These are phyloP conservation scores for Clonostachys sp. DNA, from an alignment of 2,329 filamentous ascomycete species.

Conservation along the genomic window DNA sequence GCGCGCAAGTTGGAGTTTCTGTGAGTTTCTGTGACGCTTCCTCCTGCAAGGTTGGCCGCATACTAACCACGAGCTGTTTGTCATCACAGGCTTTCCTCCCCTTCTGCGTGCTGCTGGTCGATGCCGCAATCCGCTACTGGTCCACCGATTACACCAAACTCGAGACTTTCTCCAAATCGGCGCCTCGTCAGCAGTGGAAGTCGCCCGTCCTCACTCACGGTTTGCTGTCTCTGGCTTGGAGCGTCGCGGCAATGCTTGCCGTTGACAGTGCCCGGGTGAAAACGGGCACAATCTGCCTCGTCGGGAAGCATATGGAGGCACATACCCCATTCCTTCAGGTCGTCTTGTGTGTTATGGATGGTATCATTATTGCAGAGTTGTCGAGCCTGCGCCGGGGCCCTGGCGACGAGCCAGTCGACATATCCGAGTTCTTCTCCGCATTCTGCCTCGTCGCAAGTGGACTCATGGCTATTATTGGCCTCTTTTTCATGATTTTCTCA, in stretches of 20 bases:
- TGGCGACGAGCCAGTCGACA: slow-evolving; percentile 12
- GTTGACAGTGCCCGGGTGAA: slow-evolving; percentile 6
- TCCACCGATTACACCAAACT: neutral
- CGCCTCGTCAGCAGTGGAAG: neutral
- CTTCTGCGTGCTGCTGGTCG: neutral
- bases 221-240: slow-evolving; percentile 7
- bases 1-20: neutral
- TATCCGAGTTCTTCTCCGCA: slow-evolving; percentile 1
- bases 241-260: neutral
- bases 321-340: slow-evolving; percentile 8
- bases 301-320: slow-evolving; percentile 4
- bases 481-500: slow-evolving; percentile 12
- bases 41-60: neutral
- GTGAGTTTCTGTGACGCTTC: neutral
- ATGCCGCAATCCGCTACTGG: slow-evolving; percentile 5
- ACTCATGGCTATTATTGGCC: slow-evolving; percentile 9
- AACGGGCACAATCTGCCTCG: slow-evolving; percentile 8
- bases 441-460: slow-evolving; percentile 5
- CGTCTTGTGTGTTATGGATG: slow-evolving; percentile 19
- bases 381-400: slow-evolving; percentile 12
- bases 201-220: neutral
- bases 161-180: neutral
- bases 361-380: slow-evolving; percentile 17
- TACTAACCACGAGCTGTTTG: neutral
- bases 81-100: slow-evolving; percentile 21